These are phyloP conservation scores for Hemileccinum rubropunctum DNA, from an alignment of 768 basidiomycete species.

Conservation along the genomic window DNA sequence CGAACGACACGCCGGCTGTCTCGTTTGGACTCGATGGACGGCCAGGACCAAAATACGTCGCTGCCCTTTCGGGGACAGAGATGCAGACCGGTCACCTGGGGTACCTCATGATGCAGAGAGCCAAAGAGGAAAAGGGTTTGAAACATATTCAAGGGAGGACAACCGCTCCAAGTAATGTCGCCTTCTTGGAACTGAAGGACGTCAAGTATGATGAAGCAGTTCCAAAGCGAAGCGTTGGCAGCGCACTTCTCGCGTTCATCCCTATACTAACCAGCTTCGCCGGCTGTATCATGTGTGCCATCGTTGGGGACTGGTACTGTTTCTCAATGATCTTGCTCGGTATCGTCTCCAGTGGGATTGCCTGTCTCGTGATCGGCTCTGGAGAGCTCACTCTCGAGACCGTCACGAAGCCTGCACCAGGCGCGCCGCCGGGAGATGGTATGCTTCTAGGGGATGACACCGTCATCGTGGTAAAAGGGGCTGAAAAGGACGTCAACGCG, in stretches of 20 bases:
- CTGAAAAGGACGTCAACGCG: constrained; percentile 29
- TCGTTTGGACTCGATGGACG: constrained; percentile 30
- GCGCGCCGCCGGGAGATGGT: constrained; percentile 32
- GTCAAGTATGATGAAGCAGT: constrained; percentile 16
- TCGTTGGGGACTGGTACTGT: constrained; percentile 29
- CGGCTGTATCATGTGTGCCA: constrained; percentile 24
- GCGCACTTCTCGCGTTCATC: constrained; percentile 20
- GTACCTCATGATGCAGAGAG: constrained; percentile 23
- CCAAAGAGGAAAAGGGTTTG: not conserved
- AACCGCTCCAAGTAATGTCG: constrained; percentile 19
- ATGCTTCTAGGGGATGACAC: constrained; percentile 24
- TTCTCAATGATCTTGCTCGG: constrained; percentile 34
- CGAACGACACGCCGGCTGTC: constrained; percentile 24
- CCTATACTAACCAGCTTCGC: constrained; percentile 24
- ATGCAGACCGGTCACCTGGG: constrained; percentile 31
- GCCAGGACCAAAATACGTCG: constrained; percentile 26
- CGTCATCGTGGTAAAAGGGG: constrained; percentile 31
- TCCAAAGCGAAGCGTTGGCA: not conserved
- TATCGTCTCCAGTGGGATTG: constrained; percentile 31
- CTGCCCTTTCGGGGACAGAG: constrained; percentile 27
- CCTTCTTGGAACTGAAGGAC: constrained; percentile 22
- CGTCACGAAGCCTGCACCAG: constrained; percentile 19
- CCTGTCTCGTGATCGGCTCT: constrained; percentile 30
- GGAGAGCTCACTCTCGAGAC: constrained; percentile 20
- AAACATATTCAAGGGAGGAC: constrained; percentile 8